phyloP scores from a whole-genome alignment of 192 early-diverging fungal species.

The Coemansia furcata region DNA sequence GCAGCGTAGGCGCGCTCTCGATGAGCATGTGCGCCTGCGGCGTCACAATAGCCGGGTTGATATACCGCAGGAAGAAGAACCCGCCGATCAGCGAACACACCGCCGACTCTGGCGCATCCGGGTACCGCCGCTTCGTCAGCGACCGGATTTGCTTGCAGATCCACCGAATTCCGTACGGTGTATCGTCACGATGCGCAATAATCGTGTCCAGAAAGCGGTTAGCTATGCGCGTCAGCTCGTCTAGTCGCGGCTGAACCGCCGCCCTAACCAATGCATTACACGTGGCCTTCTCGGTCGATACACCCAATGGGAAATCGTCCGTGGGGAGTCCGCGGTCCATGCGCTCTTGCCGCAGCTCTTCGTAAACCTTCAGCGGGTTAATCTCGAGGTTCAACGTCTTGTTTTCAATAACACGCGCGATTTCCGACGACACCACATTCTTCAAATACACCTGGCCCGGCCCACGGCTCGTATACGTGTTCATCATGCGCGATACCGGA shows the following conservation, averaged over 20 bases:
- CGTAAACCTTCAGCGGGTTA: constrained; percentile 83
- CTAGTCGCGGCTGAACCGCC: constrained; percentile 77
- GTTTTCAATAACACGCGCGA: constrained; percentile 76
- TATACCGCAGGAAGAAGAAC: constrained; percentile 94
- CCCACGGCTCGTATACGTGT: constrained; percentile 91
- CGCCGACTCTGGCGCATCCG: constrained; percentile 81
- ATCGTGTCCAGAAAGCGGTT: constrained; percentile 85
- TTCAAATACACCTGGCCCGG: constrained; percentile 93
- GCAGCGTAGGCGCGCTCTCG: constrained; percentile 72
- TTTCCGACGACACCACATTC: constrained; percentile 74
- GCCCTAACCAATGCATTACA: constrained; percentile 79
- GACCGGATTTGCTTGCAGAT: constrained; percentile 97
- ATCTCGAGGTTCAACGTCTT: constrained; percentile 89
- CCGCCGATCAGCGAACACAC: constrained; percentile 95
- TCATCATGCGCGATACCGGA: constrained; percentile 97
- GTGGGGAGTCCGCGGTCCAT: constrained; percentile 27
- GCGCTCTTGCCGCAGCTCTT: constrained; percentile 46
- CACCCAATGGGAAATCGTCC: constrained; percentile 64
- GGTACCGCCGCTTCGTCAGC: constrained; percentile 90
- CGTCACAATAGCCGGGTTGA: constrained; percentile 98
- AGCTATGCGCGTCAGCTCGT: constrained; percentile 83
- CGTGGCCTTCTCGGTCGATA: constrained; percentile 80
- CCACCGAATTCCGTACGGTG: constrained; percentile 97
- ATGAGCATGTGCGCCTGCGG: constrained; percentile 94
- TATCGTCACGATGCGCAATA: constrained; percentile 73